Base-by-base conservation (phyloP, 2,329 filamentous ascomycete species). In the Karstenula rhodostoma region DNA sequence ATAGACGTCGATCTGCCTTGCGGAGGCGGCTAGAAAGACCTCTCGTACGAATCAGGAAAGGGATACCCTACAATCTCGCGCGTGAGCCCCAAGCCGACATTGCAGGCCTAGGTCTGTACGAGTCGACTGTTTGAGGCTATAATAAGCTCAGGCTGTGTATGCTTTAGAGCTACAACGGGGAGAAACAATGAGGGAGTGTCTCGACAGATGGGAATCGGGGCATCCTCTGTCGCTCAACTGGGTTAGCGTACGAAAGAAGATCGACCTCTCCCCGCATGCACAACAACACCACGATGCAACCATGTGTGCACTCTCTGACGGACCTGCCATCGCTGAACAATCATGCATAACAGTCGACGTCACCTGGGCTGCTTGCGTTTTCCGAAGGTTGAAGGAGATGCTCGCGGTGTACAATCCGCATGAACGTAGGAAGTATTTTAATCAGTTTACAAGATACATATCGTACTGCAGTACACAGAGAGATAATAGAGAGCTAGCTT, bases 1-100 rank as follows among this genome's bases (percentile, higher is more conserved):
- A 42, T 6, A 13, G 22, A 33, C 8, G 49, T 50, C 35, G 42
- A 40, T 46, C 46, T 56, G 54, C 46, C 40, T 57, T 60, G 44
- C 32, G 19, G 25, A 5, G 15, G 15, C 22, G 32, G 27, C 22
- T 43, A 53, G n/a, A 49, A 25, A 57, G n/a, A 5, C 27, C 25
- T 43, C 49, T 52, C 49, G 49, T 27, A 13, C 49, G 49, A 42
- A 35, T 19, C 37, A 13, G 15, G 22, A 42, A 50, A n/a, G 29
- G 29, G 48, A 50, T 32, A n/a, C 29, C 19, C 35, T 43, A 43
- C 4, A 43, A 43, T 56, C 32, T 44, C 42, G 40, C 15, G 53
- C 32, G 53, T 35, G 29, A 42, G 19, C 22, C 23, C 7, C n/a
- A 33, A 57, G 27, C 46, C 55, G 47, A 37, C 5, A 58, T 50